Percentiles rank a stretch among this genome's conserved stretches.
These are phyloP conservation scores for Apiosordaria backusii DNA, from an alignment of 495 filamentous ascomycete genomes.

Conservation along the genomic window DNA sequence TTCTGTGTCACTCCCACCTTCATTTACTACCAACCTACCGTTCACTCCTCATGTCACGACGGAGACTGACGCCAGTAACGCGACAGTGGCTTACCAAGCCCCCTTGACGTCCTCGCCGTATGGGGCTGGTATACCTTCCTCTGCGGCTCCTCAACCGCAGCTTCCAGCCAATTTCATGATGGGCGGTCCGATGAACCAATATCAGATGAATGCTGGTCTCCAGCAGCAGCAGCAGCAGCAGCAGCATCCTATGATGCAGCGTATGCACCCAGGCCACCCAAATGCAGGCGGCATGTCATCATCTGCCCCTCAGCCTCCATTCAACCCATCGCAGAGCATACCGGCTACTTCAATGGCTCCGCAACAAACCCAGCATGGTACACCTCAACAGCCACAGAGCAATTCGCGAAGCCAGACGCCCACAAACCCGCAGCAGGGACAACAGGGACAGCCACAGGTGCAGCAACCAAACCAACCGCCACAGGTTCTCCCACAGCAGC, in stretches of 20 bases:
- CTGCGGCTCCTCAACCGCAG: slow-evolving; percentile 43
- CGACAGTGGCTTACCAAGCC: slow-evolving; percentile 51
- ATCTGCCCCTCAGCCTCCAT: slow-evolving; percentile 41
- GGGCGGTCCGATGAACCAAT: slow-evolving; percentile 39
- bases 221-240: slow-evolving; percentile 39
- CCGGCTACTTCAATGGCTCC: slow-evolving; percentile 34
- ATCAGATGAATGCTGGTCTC: slow-evolving; percentile 37
- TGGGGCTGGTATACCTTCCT: slow-evolving; percentile 40
- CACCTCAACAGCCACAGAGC: slow-evolving; percentile 29
- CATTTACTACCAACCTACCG: neutral
- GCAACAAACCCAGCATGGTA: slow-evolving; percentile 33
- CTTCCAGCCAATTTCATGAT: slow-evolving; percentile 50
- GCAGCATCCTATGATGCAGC: slow-evolving; percentile 44
- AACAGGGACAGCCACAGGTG: neutral
- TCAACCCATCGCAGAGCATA: slow-evolving; percentile 36
- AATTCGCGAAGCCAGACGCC: slow-evolving; percentile 39
- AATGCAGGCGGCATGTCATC: slow-evolving; percentile 35
- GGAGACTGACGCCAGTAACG: slow-evolving; percentile 19
- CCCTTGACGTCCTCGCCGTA: slow-evolving; percentile 52
- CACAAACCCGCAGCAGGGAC: slow-evolving; percentile 25
- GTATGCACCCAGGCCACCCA: slow-evolving; percentile 40
- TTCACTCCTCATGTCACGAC: slow-evolving; percentile 11
- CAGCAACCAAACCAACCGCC: neutral
- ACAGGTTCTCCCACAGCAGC: slow-evolving; percentile 22
- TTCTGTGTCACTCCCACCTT: slow-evolving; percentile 3